A percentile compares a stretch with the other conserved stretches of the same genome.
These are phyloP conservation scores for Candida ipomoeae DNA, from an alignment of 805 yeast genomes.

Conservation along the genomic window DNA sequence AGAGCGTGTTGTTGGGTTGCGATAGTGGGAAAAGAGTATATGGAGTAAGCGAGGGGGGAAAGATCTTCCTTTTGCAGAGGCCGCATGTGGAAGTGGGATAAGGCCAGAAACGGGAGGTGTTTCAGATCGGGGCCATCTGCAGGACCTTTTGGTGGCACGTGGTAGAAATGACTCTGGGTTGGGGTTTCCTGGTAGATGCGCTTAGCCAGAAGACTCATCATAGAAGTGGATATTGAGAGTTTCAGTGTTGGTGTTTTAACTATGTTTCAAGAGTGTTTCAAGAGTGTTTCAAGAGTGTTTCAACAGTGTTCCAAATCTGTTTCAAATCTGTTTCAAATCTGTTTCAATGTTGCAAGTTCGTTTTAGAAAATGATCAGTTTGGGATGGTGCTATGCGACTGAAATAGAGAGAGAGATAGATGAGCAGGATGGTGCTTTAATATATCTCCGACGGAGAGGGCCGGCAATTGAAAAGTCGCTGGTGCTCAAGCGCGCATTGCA, in stretches of 20 bases:
- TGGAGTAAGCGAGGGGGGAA: conserved; percentile 7
- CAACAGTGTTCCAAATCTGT: too few relatives aligned
- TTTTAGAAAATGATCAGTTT: too few relatives aligned
- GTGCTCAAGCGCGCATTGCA: background rate
- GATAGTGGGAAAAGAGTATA: background rate
- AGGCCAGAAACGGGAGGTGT: background rate
- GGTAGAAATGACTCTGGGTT: background rate
- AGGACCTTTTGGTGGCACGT: background rate
- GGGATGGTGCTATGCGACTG: background rate
- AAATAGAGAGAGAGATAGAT: background rate
- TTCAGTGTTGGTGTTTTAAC: too few relatives aligned
- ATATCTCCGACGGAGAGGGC: background rate
- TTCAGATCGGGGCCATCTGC: background rate
- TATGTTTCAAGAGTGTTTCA: too few relatives aligned
- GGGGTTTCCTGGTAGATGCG: background rate
- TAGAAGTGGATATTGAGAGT: background rate
- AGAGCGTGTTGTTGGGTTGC: background rate
- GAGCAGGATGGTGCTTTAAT: background rate
- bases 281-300: too few relatives aligned
- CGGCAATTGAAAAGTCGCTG: conserved; percentile 1
- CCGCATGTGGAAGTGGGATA: conserved; percentile 1
- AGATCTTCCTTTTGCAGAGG: conserved; percentile 4
- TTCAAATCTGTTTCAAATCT: too few relatives aligned
- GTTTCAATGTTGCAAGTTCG: too few relatives aligned
- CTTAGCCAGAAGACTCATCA: background rate